Evolutionary conservation across 2,329 filamentous ascomycete genomes (phyloP).

Genomic region (Botryotinia calthae): DNA sequence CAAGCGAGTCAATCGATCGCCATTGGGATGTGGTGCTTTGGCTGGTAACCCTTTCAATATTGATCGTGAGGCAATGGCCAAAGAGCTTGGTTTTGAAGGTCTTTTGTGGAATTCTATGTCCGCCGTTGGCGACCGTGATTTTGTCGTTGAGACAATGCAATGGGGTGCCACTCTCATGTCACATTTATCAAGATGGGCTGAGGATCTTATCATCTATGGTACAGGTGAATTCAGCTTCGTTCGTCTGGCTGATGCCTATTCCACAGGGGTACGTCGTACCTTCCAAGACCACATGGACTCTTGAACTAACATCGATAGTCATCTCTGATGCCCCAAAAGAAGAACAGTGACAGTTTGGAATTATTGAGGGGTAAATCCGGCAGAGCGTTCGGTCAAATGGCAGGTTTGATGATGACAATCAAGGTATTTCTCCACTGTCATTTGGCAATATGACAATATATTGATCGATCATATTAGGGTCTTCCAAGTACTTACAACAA

Average conservation of each 20-base stretch:
- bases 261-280: slow-evolving; percentile 52
- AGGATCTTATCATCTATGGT: slow-evolving; percentile 83
- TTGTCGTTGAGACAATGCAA: slow-evolving; percentile 76
- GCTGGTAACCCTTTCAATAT: slow-evolving; percentile 81
- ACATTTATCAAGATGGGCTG: slow-evolving; percentile 73
- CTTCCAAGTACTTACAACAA: slow-evolving; percentile 50
- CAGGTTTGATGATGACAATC: slow-evolving; percentile 68
- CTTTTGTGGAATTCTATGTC: slow-evolving; percentile 76
- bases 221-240: slow-evolving; percentile 70
- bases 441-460: neutral
- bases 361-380: slow-evolving; percentile 76
- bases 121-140: slow-evolving; percentile 64
- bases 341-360: slow-evolving; percentile 73
- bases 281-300: neutral
- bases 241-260: slow-evolving; percentile 74
- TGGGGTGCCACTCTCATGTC: slow-evolving; percentile 77
- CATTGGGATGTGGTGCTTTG: slow-evolving; percentile 51
- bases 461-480: slow-evolving; percentile 47
- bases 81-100: slow-evolving; percentile 76
- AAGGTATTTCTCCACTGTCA: slow-evolving; percentile 38
- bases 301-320: slow-evolving; percentile 19
- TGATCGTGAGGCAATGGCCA: slow-evolving; percentile 73
- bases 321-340: slow-evolving; percentile 58
- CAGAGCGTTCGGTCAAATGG: slow-evolving; percentile 76
- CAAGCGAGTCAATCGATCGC: slow-evolving; percentile 66